Evolutionary conservation across 768 basidiomycete species (phyloP).

Genomic region (Boletales sp.): DNA sequence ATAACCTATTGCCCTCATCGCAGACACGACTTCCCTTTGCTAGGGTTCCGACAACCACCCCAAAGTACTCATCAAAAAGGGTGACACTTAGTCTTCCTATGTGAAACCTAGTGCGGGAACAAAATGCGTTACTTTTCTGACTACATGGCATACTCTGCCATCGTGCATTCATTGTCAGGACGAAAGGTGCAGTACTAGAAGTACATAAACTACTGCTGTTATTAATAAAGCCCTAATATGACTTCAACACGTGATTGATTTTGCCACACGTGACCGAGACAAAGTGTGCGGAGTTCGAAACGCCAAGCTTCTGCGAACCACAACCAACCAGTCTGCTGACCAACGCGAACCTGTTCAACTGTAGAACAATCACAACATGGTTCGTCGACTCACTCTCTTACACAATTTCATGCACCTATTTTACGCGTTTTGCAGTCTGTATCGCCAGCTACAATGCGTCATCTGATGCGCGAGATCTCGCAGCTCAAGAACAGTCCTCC

Average conservation of each 20-base stretch:
- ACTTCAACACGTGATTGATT: slow-evolving; percentile 21
- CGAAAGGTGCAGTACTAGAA: too few species aligned
- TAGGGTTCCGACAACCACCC: too few species aligned
- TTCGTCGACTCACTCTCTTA: slow-evolving; percentile 8
- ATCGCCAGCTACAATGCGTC: slow-evolving; percentile 64
- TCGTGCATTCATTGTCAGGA: too few species aligned
- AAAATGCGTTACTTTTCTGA: too few species aligned
- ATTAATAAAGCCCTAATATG: slow-evolving; percentile 9
- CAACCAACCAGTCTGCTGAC: slow-evolving; percentile 12
- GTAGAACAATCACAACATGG: slow-evolving; percentile 18
- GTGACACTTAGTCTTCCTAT: too few species aligned
- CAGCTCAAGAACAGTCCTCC: slow-evolving; percentile 80
- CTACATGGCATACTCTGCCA: too few species aligned
- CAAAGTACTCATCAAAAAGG: too few species aligned
- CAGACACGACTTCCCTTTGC: too few species aligned
- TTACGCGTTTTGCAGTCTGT: slow-evolving; percentile 31
- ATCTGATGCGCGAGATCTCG: slow-evolving; percentile 81
- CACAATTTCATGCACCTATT: not conserved
- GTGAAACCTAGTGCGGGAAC: too few species aligned
- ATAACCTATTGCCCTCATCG: too few species aligned
- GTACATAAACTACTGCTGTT: too few species aligned
- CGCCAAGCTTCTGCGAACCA: slow-evolving; percentile 22
- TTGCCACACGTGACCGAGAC: slow-evolving; percentile 25
- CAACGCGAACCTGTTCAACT: slow-evolving; percentile 6
- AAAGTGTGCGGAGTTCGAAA: slow-evolving; percentile 24